Evolutionary conservation across 441 rosid species (phyloP).

Genomic region (Aleurites moluccanus): DNA sequence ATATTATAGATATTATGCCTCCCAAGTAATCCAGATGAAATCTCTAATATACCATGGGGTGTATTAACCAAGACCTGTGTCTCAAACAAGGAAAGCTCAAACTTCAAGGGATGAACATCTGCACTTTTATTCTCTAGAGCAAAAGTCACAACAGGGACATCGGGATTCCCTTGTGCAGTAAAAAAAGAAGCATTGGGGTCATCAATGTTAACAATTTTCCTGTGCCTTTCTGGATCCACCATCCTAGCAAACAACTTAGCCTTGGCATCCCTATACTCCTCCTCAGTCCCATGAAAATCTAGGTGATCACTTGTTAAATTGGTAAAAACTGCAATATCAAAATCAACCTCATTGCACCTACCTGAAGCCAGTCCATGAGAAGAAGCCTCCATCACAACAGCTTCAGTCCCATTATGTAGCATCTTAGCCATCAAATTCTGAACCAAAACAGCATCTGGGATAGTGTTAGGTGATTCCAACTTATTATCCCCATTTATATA

Average conservation of each 20-base stretch:
- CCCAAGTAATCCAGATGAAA: constrained; percentile 88
- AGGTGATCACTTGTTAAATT: constrained; percentile 60
- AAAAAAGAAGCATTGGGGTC: constrained; percentile 81
- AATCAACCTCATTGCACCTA: constrained; percentile 75
- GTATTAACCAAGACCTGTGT: constrained; percentile 85
- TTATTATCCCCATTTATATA: constrained; percentile 71
- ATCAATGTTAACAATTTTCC: constrained; percentile 89
- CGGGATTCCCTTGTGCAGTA: constrained; percentile 61
- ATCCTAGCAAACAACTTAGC: constrained; percentile 84
- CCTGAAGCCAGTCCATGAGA: constrained; percentile 65
- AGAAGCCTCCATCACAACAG: constrained; percentile 87
- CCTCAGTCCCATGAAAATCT: constrained; percentile 68
- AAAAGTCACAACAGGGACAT: constrained; percentile 88
- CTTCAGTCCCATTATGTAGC: constrained; percentile 85
- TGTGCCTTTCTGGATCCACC: constrained; percentile 86
- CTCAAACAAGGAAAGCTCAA: constrained; percentile 84
- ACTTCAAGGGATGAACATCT: constrained; percentile 80
- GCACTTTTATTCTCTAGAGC: constrained; percentile 86
- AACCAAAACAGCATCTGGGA: constrained; percentile 78
- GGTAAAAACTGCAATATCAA: constrained; percentile 86
- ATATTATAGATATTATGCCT: constrained; percentile 85
- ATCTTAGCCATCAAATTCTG: constrained; percentile 97
- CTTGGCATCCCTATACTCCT: constrained; percentile 71
- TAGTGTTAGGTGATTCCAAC: constrained; percentile 51
- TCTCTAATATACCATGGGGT: constrained; percentile 83